These are phyloP conservation scores for Juncus effusus DNA, from an alignment of 176 grass and related monocot species.

Conservation along the genomic window DNA sequence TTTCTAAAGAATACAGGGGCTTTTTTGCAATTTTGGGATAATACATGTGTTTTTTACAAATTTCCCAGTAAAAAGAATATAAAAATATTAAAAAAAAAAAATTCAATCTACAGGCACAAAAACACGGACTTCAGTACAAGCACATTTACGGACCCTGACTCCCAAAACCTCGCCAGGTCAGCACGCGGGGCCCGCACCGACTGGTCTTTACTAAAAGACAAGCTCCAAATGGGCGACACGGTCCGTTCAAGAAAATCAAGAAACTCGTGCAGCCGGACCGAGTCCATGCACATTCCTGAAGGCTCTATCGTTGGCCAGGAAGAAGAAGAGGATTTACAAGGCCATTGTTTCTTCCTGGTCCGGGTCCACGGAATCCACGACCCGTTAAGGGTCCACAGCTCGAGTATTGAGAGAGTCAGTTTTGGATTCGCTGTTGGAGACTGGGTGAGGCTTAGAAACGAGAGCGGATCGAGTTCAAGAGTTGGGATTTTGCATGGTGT, in stretches of 20 bases:
- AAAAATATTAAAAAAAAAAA: not conserved
- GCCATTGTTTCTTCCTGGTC: constrained; percentile 54
- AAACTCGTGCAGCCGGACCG: constrained; percentile 50
- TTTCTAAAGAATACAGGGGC: not conserved
- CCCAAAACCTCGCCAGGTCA: constrained; percentile 30
- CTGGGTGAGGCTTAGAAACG: constrained; percentile 76
- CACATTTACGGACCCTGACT: constrained; percentile 36
- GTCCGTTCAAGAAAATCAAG: constrained; percentile 76
- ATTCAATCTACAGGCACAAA: constrained; percentile 39
- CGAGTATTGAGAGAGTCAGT: constrained; percentile 58
- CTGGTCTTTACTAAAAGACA: constrained; percentile 76
- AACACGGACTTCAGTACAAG: constrained; percentile 36
- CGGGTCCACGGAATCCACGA: constrained; percentile 64
- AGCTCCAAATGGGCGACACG: constrained; percentile 61
- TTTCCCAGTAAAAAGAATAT: not conserved
- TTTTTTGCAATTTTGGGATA: not conserved
- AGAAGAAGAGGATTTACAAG: constrained; percentile 41
- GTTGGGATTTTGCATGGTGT: constrained; percentile 87
- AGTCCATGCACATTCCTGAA: constrained; percentile 83
- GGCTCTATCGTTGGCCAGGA: constrained; percentile 84
- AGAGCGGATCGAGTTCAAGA: constrained; percentile 55
- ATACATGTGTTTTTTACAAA: not conserved
- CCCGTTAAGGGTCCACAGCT: constrained; percentile 61
- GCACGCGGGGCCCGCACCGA: constrained; percentile 33
- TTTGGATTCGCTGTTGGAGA: constrained; percentile 71